Percentiles rank a stretch among this genome's conserved stretches.
phyloP scores from a whole-genome alignment of 1,284 basidiomycete genomes.

The Exobasidium cylindrosporum region DNA sequence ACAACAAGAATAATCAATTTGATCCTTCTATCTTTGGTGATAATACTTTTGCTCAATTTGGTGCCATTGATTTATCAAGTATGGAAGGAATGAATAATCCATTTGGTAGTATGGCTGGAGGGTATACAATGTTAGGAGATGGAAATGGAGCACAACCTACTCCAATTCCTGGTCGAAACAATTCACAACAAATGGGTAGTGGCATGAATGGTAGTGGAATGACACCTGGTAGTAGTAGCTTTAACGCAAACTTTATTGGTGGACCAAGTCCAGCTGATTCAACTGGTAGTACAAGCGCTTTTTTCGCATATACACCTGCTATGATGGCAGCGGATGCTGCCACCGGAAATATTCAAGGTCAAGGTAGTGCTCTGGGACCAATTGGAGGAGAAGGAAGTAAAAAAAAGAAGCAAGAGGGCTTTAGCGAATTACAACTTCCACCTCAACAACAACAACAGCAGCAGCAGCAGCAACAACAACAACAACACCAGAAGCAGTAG shows the following conservation, averaged over 20 bases:
- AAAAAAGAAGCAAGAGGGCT: conserved; percentile 21
- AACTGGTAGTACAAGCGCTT: conserved; percentile 31
- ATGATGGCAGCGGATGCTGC: conserved; percentile 18
- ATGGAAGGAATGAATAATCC: conserved; percentile 26
- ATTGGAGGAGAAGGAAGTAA: conserved; percentile 33
- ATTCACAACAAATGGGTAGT: neutral
- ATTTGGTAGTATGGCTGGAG: conserved; percentile 39
- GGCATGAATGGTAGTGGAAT: conserved; percentile 13
- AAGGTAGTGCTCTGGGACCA: conserved; percentile 23
- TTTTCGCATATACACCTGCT: conserved; percentile 37
- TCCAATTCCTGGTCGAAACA: conserved; percentile 8
- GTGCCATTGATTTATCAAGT: conserved; percentile 3
- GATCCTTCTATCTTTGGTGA: conserved; percentile 2
- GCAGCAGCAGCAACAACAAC: neutral
- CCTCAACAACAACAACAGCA: conserved; percentile 15
- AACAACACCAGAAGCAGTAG: neutral
- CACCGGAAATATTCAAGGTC: conserved; percentile 4
- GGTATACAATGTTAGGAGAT: conserved; percentile 35
- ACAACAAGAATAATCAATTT: conserved; percentile 15
- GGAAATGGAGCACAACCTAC: conserved; percentile 18
- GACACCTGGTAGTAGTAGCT: conserved; percentile 11
- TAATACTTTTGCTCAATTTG: neutral
- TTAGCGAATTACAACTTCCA: conserved; percentile 32
- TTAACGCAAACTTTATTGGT: conserved; percentile 9
- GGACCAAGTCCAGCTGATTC: conserved; percentile 31